Evolutionary conservation across 805 yeast species (phyloP).

Genomic region (Saccharomycopsis olivae): DNA sequence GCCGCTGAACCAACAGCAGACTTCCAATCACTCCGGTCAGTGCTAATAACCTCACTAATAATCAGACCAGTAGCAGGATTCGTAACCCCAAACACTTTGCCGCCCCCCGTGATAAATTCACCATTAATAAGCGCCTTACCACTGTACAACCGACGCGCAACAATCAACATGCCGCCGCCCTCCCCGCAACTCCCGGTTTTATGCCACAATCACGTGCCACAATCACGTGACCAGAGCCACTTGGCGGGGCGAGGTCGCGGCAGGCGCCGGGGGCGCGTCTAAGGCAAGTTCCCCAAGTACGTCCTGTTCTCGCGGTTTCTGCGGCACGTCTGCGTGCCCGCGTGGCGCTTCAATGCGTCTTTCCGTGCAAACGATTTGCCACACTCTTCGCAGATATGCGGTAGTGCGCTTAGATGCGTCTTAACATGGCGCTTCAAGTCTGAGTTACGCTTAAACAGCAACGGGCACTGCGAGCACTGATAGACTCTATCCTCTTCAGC

Average conservation of each 20-base stretch:
- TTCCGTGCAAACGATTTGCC: constrained; percentile 79
- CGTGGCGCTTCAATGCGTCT: constrained; percentile 71
- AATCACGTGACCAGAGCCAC: too few relatives aligned
- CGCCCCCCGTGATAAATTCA: constrained; percentile 44
- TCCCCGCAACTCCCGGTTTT: neutral
- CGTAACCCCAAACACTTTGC: constrained; percentile 42
- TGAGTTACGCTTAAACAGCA: constrained; percentile 55
- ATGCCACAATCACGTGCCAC: too few relatives aligned
- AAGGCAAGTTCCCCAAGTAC: constrained; percentile 15
- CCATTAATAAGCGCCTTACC: constrained; percentile 66
- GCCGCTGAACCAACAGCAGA: constrained; percentile 47
- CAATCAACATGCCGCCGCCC: neutral
- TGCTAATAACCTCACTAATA: constrained; percentile 45
- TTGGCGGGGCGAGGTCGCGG: too few relatives aligned
- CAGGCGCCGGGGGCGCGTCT: too few relatives aligned
- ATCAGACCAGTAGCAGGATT: constrained; percentile 59
- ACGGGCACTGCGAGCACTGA: constrained; percentile 48
- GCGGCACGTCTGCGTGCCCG: constrained; percentile 64
- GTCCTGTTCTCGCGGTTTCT: constrained; percentile 47
- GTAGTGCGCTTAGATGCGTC: constrained; percentile 61
- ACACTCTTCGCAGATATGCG: constrained; percentile 65
- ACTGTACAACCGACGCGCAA: too few relatives aligned
- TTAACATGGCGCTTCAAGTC: constrained; percentile 59
- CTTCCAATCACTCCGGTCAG: constrained; percentile 35
- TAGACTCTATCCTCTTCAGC: constrained; percentile 29